Evolutionary conservation across 1,284 basidiomycete genomes (phyloP).

Genomic region (Boletus sp.): DNA sequence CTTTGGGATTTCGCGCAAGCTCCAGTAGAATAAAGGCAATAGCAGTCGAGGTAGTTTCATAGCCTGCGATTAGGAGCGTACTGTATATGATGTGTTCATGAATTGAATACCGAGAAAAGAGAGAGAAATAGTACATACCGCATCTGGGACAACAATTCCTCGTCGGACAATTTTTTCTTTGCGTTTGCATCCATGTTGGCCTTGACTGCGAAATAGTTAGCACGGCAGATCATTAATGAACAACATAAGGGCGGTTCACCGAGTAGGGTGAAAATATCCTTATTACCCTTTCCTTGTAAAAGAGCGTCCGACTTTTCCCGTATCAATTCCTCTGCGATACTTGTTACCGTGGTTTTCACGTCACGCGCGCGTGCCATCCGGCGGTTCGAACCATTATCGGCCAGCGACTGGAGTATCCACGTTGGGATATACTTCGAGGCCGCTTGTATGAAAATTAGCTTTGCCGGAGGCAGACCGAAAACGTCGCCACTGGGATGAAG

Average conservation of each 20-base stretch:
- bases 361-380: constrained; percentile 36
- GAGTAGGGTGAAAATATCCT: constrained; percentile 41
- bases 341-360: constrained; percentile 21
- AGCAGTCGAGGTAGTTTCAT: constrained; percentile 48
- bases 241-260: constrained; percentile 25
- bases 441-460: constrained; percentile 15
- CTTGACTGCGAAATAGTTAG: constrained; percentile 37
- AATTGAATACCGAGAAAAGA: background rate
- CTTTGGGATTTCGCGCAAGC: constrained; percentile 35
- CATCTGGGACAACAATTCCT: constrained; percentile 54
- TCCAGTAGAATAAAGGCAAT: constrained; percentile 40
- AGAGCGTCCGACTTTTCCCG: constrained; percentile 38
- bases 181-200: constrained; percentile 47
- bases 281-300: constrained; percentile 27
- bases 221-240: too few species aligned
- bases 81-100: background rate
- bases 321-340: constrained; percentile 37
- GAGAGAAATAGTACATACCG: constrained; percentile 27
- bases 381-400: constrained; percentile 33
- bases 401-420: constrained; percentile 35
- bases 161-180: constrained; percentile 40
- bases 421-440: constrained; percentile 14
- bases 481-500: constrained; percentile 10
- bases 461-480: constrained; percentile 15
- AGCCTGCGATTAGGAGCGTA: constrained; percentile 36